A percentile compares a stretch with the other conserved stretches of the same genome.
phyloP scores from a whole-genome alignment of 345 rosid species.

The Eucalyptus cloeziana region DNA sequence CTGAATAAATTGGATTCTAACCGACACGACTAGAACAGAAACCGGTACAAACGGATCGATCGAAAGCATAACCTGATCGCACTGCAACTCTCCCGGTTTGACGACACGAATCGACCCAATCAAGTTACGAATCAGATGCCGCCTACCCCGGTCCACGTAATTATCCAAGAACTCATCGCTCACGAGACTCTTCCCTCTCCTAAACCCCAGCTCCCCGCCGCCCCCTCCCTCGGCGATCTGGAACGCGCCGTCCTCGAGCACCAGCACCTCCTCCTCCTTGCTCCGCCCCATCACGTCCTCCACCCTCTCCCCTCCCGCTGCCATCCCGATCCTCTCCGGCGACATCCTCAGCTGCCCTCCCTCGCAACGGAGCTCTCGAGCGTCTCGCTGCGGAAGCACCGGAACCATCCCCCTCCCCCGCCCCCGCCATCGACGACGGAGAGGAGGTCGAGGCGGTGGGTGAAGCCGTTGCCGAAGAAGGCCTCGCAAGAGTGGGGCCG shows the following conservation, averaged over 20 bases:
- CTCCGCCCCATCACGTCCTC: conserved; percentile 66
- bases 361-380: conserved; percentile 75
- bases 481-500: conserved; percentile 53
- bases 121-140: conserved; percentile 58
- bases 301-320: conserved; percentile 63
- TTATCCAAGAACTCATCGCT: conserved; percentile 26
- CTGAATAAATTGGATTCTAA: background rate
- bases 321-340: conserved; percentile 58
- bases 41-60: background rate
- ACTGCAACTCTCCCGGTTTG: conserved; percentile 25
- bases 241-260: conserved; percentile 62
- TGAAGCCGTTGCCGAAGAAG: conserved; percentile 81
- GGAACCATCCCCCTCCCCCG: conserved; percentile 29
- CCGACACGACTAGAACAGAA: background rate
- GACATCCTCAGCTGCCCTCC: conserved; percentile 73
- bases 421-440: conserved; percentile 9
- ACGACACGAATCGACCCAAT: conserved; percentile 50
- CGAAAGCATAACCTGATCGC: conserved; percentile 49
- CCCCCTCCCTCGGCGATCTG: conserved; percentile 24
- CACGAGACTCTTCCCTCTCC: conserved; percentile 22
- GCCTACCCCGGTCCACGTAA: conserved; percentile 30
- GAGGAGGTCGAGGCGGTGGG: conserved; percentile 43
- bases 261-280: conserved; percentile 74
- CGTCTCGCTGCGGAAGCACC: conserved; percentile 63
- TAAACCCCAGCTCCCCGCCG: background rate